Percentiles rank a stretch among this genome's conserved stretches.
phyloP scores from a whole-genome alignment of 2,329 filamentous ascomycete genomes.

The Coniella lustricola region DNA sequence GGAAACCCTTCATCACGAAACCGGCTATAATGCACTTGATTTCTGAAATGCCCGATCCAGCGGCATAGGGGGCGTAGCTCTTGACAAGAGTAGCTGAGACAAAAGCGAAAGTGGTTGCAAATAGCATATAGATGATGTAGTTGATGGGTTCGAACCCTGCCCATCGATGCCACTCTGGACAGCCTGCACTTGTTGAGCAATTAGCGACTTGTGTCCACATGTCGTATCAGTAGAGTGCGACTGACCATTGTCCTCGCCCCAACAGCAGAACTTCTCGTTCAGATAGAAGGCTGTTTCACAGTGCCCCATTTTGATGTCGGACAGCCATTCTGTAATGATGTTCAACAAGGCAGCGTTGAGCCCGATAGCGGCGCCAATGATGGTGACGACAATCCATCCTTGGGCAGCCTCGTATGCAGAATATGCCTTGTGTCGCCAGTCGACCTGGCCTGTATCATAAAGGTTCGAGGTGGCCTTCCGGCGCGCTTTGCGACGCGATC shows the following conservation, averaged over 20 bases:
- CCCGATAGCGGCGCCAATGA: slow-evolving; percentile 89
- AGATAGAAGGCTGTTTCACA: slow-evolving; percentile 94
- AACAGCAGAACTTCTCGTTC: slow-evolving; percentile 97
- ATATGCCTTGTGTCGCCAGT: slow-evolving; percentile 74
- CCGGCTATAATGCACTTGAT: slow-evolving; percentile 99
- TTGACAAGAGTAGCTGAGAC: slow-evolving; percentile 80
- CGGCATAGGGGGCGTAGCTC: slow-evolving; percentile 89
- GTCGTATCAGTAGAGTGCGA: neutral
- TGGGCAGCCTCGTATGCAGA: slow-evolving; percentile 94
- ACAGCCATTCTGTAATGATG: slow-evolving; percentile 94
- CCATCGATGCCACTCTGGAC: slow-evolving; percentile 85
- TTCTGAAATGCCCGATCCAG: slow-evolving; percentile 93
- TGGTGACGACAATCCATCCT: slow-evolving; percentile 93
- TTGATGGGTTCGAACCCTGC: slow-evolving; percentile 70
- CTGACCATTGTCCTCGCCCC: slow-evolving; percentile 80
- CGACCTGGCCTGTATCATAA: slow-evolving; percentile 60
- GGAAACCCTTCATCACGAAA: slow-evolving; percentile 98
- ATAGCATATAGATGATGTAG: slow-evolving; percentile 81
- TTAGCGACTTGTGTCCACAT: neutral
- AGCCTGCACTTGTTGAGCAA: slow-evolving; percentile 46
- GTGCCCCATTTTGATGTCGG: slow-evolving; percentile 92
- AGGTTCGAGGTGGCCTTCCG: slow-evolving; percentile 66
- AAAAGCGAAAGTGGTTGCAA: slow-evolving; percentile 77
- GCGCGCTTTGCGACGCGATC: slow-evolving; percentile 69
- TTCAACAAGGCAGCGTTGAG: slow-evolving; percentile 89